Percentiles rank a stretch among this genome's conserved stretches.
Conservation (phyloP, 2,329 filamentous ascomycete genomes). For the Pseudocercospora cruenta region DNA sequence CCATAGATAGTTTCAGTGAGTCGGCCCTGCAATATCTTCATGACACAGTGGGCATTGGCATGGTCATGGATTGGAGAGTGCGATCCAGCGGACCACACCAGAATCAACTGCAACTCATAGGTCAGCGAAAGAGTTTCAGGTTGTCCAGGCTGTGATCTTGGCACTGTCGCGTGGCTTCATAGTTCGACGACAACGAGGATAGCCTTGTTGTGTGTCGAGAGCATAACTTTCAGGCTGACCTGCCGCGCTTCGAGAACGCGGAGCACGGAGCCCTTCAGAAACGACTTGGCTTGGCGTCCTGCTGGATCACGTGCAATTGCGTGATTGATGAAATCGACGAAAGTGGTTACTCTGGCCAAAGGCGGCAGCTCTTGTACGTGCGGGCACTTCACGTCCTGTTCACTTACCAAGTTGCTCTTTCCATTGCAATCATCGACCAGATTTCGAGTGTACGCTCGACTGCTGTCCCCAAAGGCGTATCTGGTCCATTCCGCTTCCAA, state of each 20-base stretch:
- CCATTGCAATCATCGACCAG: slow-evolving; percentile 88
- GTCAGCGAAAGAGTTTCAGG: slow-evolving; percentile 5
- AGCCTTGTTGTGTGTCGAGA: slow-evolving; percentile 12
- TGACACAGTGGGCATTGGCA: slow-evolving; percentile 82
- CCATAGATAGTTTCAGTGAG: slow-evolving; percentile 81
- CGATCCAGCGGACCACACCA: slow-evolving; percentile 87
- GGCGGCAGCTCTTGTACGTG: not conserved
- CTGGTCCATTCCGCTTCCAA: slow-evolving; percentile 70
- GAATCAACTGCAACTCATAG: slow-evolving; percentile 64
- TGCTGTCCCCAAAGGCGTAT: slow-evolving; percentile 74
- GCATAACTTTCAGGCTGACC: slow-evolving; percentile 1
- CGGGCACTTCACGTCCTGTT: slow-evolving; percentile 1
- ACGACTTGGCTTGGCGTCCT: not conserved
- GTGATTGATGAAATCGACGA: not conserved
- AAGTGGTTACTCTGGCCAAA: not conserved
- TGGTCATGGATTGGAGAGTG: slow-evolving; percentile 82
- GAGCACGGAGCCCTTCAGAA: not conserved
- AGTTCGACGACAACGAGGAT: slow-evolving; percentile 1
- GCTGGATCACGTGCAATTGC: not conserved
- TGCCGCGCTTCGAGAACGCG: not conserved
- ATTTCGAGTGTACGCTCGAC: slow-evolving; percentile 79
- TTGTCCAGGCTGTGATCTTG: not conserved
- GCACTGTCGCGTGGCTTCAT: slow-evolving; percentile 19
- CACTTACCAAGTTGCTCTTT: slow-evolving; percentile 71
- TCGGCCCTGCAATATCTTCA: slow-evolving; percentile 80